These are phyloP conservation scores for Filobasidium wieringae DNA, from an alignment of 768 basidiomycete genomes.

Conservation along the genomic window DNA sequence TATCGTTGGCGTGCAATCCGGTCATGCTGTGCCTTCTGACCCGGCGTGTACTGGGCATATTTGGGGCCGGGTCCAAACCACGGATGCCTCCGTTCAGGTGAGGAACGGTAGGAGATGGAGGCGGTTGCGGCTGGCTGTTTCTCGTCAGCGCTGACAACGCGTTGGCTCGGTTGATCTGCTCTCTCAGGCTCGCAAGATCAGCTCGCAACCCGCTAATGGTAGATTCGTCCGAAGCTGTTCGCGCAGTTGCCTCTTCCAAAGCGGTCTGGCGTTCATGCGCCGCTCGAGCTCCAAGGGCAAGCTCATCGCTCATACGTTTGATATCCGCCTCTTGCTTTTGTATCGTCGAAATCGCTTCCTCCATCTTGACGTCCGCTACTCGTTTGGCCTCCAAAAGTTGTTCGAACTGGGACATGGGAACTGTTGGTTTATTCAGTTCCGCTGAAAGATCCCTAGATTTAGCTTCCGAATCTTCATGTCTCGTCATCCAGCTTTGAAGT, in stretches of 20 bases:
- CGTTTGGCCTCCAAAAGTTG: constrained; percentile 63
- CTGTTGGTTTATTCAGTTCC: constrained; percentile 58
- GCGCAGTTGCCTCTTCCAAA: constrained; percentile 50
- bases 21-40: constrained; percentile 25
- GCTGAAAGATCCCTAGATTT: constrained; percentile 60
- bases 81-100: constrained; percentile 46
- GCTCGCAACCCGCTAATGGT: constrained; percentile 80
- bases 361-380: constrained; percentile 65
- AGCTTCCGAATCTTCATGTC: constrained; percentile 74
- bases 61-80: constrained; percentile 40
- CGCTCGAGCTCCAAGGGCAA: constrained; percentile 59
- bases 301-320: constrained; percentile 64
- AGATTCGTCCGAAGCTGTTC: constrained; percentile 57
- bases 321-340: constrained; percentile 76
- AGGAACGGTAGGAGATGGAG: constrained; percentile 61
- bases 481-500: constrained; percentile 68
- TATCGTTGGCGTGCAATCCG: constrained; percentile 17
- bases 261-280: constrained; percentile 51
- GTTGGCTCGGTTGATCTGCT: constrained; percentile 91
- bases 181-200: constrained; percentile 81
- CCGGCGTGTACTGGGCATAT: constrained; percentile 14
- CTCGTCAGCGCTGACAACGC: constrained; percentile 77
- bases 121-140: constrained; percentile 62
- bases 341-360: constrained; percentile 61
- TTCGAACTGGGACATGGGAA: constrained; percentile 59